These are phyloP conservation scores for Sedum album DNA, from an alignment of 164 flowering plant species.

Conservation along the genomic window DNA sequence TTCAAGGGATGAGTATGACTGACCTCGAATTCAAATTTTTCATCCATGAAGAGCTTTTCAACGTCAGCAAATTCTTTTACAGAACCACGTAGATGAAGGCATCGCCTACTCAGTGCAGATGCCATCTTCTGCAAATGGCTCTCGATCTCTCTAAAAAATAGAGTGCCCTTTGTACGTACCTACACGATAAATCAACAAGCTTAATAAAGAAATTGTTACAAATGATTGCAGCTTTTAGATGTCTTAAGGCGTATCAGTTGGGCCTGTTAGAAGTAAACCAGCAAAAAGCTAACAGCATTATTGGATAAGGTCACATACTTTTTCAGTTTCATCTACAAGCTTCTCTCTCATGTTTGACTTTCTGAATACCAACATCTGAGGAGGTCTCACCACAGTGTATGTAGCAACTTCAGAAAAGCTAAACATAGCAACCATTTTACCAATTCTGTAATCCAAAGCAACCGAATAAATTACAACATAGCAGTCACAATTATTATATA, in stretches of 20 bases:
- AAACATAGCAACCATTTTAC: constrained; percentile 61
- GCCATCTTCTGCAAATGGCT: constrained; percentile 34
- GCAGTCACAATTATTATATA: not conserved
- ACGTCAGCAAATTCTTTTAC: constrained; percentile 38
- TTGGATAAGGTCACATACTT: constrained; percentile 31
- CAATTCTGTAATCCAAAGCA: not conserved
- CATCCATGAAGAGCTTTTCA: constrained; percentile 59
- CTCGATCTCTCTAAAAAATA: constrained; percentile 51
- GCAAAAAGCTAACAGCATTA: not conserved
- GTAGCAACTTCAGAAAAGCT: constrained; percentile 54
- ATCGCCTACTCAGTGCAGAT: constrained; percentile 29
- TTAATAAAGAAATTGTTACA: not conserved
- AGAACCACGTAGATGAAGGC: constrained; percentile 27
- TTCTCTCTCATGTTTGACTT: constrained; percentile 34
- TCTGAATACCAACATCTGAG: constrained; percentile 51
- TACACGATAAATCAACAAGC: constrained; percentile 14
- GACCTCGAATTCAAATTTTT: constrained; percentile 75
- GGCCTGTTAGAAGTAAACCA: not conserved
- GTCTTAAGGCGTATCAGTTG: not conserved
- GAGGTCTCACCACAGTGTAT: constrained; percentile 59
- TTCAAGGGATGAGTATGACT: constrained; percentile 11
- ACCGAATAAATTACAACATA: not conserved
- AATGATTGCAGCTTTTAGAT: not conserved
- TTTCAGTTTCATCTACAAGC: constrained; percentile 45
- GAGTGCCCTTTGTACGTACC: constrained; percentile 56